phyloP scores from a whole-genome alignment of 805 yeast species.

The Zygoascus biomembranicola region DNA sequence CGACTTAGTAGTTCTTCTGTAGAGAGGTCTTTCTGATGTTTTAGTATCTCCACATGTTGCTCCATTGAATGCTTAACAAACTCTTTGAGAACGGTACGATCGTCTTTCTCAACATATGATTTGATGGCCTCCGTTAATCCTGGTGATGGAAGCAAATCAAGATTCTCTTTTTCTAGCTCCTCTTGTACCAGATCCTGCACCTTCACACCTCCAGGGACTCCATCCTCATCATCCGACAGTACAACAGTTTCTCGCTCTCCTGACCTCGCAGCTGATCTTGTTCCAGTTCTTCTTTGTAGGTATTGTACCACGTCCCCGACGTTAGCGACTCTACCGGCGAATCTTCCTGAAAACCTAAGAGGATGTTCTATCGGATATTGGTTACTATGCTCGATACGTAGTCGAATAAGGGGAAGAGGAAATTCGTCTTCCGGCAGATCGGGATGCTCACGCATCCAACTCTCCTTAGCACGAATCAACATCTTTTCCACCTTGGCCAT shows the following conservation, averaged over 20 bases:
- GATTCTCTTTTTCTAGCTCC: slow-evolving; percentile 51
- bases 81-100: slow-evolving; percentile 54
- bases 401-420: slow-evolving; percentile 76
- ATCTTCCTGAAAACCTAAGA: slow-evolving; percentile 77
- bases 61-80: slow-evolving; percentile 29
- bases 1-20: not conserved
- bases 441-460: slow-evolving; percentile 33
- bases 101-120: slow-evolving; percentile 73
- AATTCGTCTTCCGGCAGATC: slow-evolving; percentile 29
- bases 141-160: slow-evolving; percentile 62
- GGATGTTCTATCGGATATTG: slow-evolving; percentile 91
- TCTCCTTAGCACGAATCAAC: slow-evolving; percentile 48
- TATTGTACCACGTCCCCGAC: slow-evolving; percentile 77
- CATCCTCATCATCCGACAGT: slow-evolving; percentile 14
- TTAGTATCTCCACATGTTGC: slow-evolving; percentile 18
- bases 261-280: not conserved
- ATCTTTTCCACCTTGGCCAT: slow-evolving; percentile 56
- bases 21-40: not conserved
- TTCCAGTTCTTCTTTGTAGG: slow-evolving; percentile 40
- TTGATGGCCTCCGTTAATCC: slow-evolving; percentile 70
- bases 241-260: not conserved
- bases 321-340: slow-evolving; percentile 87
- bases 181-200: slow-evolving; percentile 58
- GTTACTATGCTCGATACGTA: slow-evolving; percentile 82
- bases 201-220: slow-evolving; percentile 36